Conservation (phyloP, 768 basidiomycete genomes). For the Termitomyces sp. region DNA sequence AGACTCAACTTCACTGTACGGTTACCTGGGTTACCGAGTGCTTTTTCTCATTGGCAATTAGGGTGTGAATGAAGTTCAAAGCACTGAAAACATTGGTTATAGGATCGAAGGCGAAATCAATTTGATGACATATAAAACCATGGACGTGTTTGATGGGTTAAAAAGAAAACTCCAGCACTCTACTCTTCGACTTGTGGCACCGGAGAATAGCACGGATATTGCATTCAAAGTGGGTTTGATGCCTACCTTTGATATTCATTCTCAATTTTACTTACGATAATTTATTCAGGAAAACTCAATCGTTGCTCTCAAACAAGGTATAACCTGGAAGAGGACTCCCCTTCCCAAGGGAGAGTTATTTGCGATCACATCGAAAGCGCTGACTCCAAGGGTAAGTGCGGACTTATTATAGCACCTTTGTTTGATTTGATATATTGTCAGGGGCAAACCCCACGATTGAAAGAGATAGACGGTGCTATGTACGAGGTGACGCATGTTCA, state of each 20-base stretch:
- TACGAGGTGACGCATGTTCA: background rate
- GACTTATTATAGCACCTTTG: background rate
- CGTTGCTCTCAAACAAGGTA: background rate
- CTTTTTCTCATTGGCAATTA: background rate
- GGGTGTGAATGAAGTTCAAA: background rate
- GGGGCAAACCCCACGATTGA: background rate
- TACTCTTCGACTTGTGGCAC: background rate
- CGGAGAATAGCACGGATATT: fast-evolving
- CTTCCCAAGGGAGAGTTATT: background rate
- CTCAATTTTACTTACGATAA: too few relatives aligned
- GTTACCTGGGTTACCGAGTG: background rate
- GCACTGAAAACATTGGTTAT: background rate
- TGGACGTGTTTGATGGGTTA: too few relatives aligned
- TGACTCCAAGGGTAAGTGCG: background rate
- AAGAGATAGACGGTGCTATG: background rate
- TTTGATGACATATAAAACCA: background rate
- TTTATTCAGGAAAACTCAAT: background rate
- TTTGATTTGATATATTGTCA: background rate
- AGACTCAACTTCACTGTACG: background rate
- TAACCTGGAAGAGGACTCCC: background rate
- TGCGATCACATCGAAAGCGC: background rate
- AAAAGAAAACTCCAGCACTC: background rate
- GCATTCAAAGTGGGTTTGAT: background rate
- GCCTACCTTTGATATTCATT: background rate
- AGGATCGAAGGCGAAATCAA: background rate